Evolutionary conservation across 2,329 filamentous ascomycete species (phyloP).

Genomic region (Macrophomina tecta): DNA sequence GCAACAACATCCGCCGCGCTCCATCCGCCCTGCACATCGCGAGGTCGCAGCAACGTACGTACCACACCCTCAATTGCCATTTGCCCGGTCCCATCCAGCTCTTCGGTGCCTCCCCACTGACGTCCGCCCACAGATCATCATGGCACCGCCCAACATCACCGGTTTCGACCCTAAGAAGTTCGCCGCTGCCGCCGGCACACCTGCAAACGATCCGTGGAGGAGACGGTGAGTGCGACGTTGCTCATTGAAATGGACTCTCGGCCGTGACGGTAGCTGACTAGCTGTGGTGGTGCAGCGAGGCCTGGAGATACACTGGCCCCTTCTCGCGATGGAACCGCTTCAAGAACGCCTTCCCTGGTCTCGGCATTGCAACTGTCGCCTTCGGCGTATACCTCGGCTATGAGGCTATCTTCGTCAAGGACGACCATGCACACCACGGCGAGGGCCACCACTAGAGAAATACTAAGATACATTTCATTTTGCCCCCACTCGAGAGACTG

Average conservation of each 20-base stretch:
- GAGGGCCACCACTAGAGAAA: slow-evolving; percentile 34
- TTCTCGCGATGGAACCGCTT: slow-evolving; percentile 92
- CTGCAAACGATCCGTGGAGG: slow-evolving; percentile 67
- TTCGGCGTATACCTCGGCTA: slow-evolving; percentile 89
- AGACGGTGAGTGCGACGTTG: slow-evolving; percentile 57
- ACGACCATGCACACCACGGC: slow-evolving; percentile 53
- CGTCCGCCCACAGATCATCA: slow-evolving; percentile 41
- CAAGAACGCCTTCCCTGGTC: slow-evolving; percentile 82
- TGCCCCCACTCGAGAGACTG: background rate
- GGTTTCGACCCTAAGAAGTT: slow-evolving; percentile 89
- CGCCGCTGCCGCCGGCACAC: slow-evolving; percentile 70
- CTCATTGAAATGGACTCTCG: slow-evolving; percentile 6
- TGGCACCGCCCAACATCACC: slow-evolving; percentile 75
- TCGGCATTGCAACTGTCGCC: slow-evolving; percentile 90
- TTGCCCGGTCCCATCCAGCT: background rate
- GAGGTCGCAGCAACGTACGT: slow-evolving; percentile 20
- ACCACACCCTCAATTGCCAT: background rate
- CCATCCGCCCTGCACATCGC: slow-evolving; percentile 15
- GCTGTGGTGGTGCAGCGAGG: slow-evolving; percentile 67
- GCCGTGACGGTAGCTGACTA: slow-evolving; percentile 12
- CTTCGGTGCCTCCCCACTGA: slow-evolving; percentile 1
- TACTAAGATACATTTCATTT: slow-evolving; percentile 4
- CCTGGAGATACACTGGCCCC: slow-evolving; percentile 89
- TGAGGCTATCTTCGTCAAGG: slow-evolving; percentile 84
- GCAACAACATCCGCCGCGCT: slow-evolving; percentile 4